Evolutionary conservation across 129 eudicot genomes (phyloP).

Genomic region (Centella asiatica): DNA sequence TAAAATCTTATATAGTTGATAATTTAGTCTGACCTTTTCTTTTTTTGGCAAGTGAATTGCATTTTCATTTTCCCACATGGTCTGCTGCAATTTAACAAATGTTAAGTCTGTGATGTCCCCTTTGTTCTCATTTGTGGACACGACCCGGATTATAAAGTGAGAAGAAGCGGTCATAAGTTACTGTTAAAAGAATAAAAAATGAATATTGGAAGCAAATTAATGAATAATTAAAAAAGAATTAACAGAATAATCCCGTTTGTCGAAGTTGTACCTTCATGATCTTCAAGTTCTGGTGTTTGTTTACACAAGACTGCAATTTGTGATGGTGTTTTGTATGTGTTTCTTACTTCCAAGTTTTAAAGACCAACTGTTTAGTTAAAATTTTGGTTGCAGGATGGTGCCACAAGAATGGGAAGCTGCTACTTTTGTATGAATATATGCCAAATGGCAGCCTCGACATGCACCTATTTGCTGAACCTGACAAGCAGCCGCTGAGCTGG

Average conservation of each 20-base stretch:
- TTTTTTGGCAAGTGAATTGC: background rate
- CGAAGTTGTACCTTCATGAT: background rate
- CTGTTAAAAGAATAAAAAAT: background rate
- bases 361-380: background rate
- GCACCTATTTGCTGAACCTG: slow-evolving; percentile 48
- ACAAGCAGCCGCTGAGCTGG: slow-evolving; percentile 55
- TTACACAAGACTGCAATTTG: too few species aligned
- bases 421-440: slow-evolving; percentile 80
- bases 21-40: slow-evolving; percentile 3
- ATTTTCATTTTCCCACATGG: slow-evolving; percentile 6
- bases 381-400: slow-evolving; percentile 62
- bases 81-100: background rate
- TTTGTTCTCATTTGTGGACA: slow-evolving; percentile 2
- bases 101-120: background rate
- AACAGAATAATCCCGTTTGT: background rate
- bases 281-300: background rate
- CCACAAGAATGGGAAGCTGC: slow-evolving; percentile 67
- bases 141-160: background rate
- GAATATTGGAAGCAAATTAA: too few species aligned
- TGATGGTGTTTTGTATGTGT: background rate
- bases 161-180: background rate
- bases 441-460: slow-evolving; percentile 83
- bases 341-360: too few species aligned
- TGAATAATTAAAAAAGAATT: too few species aligned
- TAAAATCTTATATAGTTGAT: background rate